Evolutionary conservation across 371 early-diverging fungal genomes (phyloP).

Genomic region (Sporodiniella umbellata): DNA sequence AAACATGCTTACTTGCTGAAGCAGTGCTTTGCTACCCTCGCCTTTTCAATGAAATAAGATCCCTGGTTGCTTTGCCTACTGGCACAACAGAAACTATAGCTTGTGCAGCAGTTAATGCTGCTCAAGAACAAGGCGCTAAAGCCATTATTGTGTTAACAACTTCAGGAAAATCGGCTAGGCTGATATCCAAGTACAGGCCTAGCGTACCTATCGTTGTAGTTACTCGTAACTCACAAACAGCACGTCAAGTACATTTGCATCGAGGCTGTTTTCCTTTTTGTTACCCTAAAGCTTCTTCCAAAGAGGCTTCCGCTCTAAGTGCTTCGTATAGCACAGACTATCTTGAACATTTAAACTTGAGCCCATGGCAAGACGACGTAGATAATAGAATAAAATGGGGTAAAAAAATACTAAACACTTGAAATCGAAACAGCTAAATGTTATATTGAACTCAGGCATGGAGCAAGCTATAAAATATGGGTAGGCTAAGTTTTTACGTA

Average conservation of each 20-base stretch:
- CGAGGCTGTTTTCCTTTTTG: slow-evolving; percentile 91
- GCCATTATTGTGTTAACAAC: slow-evolving; percentile 83
- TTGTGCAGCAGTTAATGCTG: slow-evolving; percentile 89
- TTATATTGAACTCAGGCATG: too few species aligned
- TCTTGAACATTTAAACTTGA: slow-evolving; percentile 30
- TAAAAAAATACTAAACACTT: too few species aligned
- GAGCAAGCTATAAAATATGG: slow-evolving; percentile 67
- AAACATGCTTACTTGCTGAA: slow-evolving; percentile 75
- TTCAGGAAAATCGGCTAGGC: slow-evolving; percentile 78
- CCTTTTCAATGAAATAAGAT: slow-evolving; percentile 78
- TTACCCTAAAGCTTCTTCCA: slow-evolving; percentile 55
- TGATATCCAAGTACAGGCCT: slow-evolving; percentile 94
- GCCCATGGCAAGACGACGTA: slow-evolving; percentile 80
- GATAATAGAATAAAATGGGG: slow-evolving; percentile 77
- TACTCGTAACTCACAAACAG: slow-evolving; percentile 77
- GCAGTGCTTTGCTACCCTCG: slow-evolving; percentile 75
- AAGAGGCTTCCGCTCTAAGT: slow-evolving; percentile 43
- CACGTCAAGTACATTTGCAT: slow-evolving; percentile 84
- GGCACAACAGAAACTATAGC: slow-evolving; percentile 92
- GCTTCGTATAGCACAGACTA: slow-evolving; percentile 30
- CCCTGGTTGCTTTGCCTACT: slow-evolving; percentile 70
- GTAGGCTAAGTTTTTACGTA: too few species aligned
- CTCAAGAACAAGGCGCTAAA: slow-evolving; percentile 83
- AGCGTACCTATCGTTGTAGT: slow-evolving; percentile 87
- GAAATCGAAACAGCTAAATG: too few species aligned